Evolutionary conservation across 2,329 filamentous ascomycete genomes (phyloP), one percentile per base, ranked within the genome.

Genomic region (Paraconiothyrium brasiliense): DNA sequence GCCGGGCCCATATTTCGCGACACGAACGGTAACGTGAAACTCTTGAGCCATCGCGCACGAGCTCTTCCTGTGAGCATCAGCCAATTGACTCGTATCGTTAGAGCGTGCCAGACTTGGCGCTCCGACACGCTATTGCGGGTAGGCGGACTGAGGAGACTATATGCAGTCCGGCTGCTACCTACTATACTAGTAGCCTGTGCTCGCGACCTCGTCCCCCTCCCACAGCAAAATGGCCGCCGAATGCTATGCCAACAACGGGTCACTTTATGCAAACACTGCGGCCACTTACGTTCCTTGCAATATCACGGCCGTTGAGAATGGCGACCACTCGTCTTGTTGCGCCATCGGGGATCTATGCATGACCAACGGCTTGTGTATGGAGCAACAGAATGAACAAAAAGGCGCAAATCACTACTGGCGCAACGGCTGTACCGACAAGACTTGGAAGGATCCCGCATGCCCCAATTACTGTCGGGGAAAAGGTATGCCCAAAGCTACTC

Each of bases 231-330:
- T 55, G 52, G 44, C 52, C 41, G 16, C 39, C 27, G 35, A 41
- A 35, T 55, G 52, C 52, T 55, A 55, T 16, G 52, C 52, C 11
- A 55, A 55, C 41, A 55, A 55, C 16, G 52, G 52, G 24, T 55
- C 52, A 16, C 52, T 55, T 10, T 55, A 55, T 27, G 41, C 44
- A 16, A 55, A 55, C 30, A 47, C 52, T 4, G 27, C 41, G 16
- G 52, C 39, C 9, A 52, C 39, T 4, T 63, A 62, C 22, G 62
- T 65, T 13, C 62, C 65, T 16, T 67, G 62, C 46, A 67, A 67
- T 34, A 43, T 55, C 39, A 67, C 62, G 13, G 65, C 62, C 5
- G 54, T 67, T 13, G 56, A 57, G 22, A 49, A 58, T 10, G 62
- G 62, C 27, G 55, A 51, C 7, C 62, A 65, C 35, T 60, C 60